These are phyloP conservation scores for Xylaria curta DNA, from an alignment of 495 filamentous ascomycete species.

Conservation along the genomic window DNA sequence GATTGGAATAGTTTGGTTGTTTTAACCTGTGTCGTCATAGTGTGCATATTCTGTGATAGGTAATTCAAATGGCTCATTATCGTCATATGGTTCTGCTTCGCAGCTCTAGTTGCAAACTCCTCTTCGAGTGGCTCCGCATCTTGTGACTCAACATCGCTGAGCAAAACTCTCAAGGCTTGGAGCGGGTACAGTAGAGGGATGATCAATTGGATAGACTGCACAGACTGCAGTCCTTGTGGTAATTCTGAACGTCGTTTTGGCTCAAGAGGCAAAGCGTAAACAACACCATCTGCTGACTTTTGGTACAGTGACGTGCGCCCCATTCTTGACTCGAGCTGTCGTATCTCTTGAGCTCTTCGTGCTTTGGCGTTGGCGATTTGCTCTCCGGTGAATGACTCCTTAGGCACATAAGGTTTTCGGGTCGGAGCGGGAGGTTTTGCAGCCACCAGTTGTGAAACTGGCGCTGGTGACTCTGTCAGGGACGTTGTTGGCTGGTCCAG, in stretches of 20 bases:
- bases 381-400: conserved; percentile 57
- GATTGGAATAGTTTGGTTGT: conserved; percentile 12
- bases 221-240: conserved; percentile 64
- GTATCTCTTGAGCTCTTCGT: conserved; percentile 67
- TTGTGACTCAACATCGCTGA: conserved; percentile 67
- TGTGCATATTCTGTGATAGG: conserved; percentile 74
- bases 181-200: conserved; percentile 79
- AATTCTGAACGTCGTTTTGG: conserved; percentile 67
- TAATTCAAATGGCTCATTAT: conserved; percentile 81
- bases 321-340: conserved; percentile 82
- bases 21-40: conserved; percentile 62
- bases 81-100: conserved; percentile 63
- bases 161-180: conserved; percentile 67
- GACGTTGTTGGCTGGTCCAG: conserved; percentile 29
- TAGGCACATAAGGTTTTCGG: conserved; percentile 43
- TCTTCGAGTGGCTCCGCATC: conserved; percentile 67
- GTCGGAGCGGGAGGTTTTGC: conserved; percentile 43
- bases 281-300: conserved; percentile 72
- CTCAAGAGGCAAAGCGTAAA: conserved; percentile 76
- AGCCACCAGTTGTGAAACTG: conserved; percentile 58
- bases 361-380: conserved; percentile 68
- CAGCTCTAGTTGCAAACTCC: conserved; percentile 67
- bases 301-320: conserved; percentile 70
- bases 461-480: conserved; percentile 48
- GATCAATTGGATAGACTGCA: conserved; percentile 70